Evolutionary conservation across 83 land plant genomes (phyloP).

Genomic region (Isoetes engelmannii): DNA sequence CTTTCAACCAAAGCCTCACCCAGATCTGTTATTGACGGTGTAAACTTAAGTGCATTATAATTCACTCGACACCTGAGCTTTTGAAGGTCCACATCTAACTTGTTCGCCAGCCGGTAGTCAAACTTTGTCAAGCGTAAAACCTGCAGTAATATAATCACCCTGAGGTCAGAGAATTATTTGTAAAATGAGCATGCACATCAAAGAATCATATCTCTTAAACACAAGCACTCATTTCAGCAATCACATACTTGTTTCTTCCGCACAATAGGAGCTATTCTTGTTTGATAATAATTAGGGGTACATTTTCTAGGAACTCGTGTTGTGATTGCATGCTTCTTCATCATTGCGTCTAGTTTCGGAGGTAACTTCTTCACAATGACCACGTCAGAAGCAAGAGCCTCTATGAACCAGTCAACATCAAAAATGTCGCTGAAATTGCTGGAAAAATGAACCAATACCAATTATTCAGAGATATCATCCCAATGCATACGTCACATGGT

Average conservation of each 20-base stretch:
- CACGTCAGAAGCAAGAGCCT: conserved; percentile 34
- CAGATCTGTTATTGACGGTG: conserved; percentile 20
- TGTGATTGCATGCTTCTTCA: conserved; percentile 7
- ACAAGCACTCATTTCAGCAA: not conserved
- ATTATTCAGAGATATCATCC: not conserved
- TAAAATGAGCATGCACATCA: no score
- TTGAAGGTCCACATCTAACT: conserved; percentile 28
- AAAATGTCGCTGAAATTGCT: conserved; percentile 45
- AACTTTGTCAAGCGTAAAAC: conserved; percentile 33
- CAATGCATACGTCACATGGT: not conserved
- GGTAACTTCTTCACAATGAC: conserved; percentile 28
- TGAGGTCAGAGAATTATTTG: no score
- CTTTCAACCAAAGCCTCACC: conserved; percentile 29
- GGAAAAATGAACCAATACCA: no score
- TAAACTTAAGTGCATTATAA: conserved; percentile 35
- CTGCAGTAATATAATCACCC: conserved; percentile 11
- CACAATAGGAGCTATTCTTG: conserved; percentile 26
- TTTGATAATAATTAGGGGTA: conserved; percentile 30
- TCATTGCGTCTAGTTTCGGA: not conserved
- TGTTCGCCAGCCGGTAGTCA: conserved; percentile 37
- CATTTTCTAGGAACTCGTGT: conserved; percentile 38
- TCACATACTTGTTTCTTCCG: conserved; percentile 20
- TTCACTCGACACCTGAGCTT: conserved; percentile 37
- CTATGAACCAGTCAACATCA: conserved; percentile 35
- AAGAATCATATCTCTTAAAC: not conserved